A percentile compares a stretch with the other conserved stretches of the same genome.
Conservation (phyloP, 768 basidiomycete species). For the Termitomyces eurrhizus region DNA sequence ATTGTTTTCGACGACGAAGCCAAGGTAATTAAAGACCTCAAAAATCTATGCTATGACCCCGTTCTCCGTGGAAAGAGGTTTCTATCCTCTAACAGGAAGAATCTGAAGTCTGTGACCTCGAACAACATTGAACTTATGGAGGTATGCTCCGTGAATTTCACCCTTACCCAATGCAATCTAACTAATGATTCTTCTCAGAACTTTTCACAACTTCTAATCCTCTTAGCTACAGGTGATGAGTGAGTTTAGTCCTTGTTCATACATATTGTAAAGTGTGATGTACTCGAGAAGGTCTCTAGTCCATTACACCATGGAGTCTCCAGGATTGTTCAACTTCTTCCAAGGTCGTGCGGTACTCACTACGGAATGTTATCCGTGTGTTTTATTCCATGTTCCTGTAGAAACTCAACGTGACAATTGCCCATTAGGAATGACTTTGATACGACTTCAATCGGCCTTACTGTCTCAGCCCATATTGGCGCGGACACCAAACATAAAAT, state of each 20-base stretch:
- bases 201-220: neutral
- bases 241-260: neutral
- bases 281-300: neutral
- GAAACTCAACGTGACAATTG: neutral
- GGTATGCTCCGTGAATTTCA: neutral
- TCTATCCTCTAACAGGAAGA: neutral
- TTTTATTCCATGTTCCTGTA: neutral
- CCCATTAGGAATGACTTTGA: neutral
- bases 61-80: neutral
- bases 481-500: neutral
- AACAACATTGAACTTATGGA: neutral
- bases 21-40: neutral
- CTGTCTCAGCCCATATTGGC: neutral
- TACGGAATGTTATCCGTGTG: neutral
- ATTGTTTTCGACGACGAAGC: neutral
- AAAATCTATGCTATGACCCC: neutral
- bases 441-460: neutral
- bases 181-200: neutral
- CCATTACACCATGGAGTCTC: too few relatives aligned
- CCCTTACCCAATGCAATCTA: neutral
- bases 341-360: neutral
- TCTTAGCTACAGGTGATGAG: neutral
- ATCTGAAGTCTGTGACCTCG: neutral
- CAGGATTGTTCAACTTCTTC: neutral
- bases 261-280: too few relatives aligned